A percentile compares a stretch with the other conserved stretches of the same genome.
phyloP scores from a whole-genome alignment of 2,329 filamentous ascomycete genomes.

The Colletotrichum plurivorum region DNA sequence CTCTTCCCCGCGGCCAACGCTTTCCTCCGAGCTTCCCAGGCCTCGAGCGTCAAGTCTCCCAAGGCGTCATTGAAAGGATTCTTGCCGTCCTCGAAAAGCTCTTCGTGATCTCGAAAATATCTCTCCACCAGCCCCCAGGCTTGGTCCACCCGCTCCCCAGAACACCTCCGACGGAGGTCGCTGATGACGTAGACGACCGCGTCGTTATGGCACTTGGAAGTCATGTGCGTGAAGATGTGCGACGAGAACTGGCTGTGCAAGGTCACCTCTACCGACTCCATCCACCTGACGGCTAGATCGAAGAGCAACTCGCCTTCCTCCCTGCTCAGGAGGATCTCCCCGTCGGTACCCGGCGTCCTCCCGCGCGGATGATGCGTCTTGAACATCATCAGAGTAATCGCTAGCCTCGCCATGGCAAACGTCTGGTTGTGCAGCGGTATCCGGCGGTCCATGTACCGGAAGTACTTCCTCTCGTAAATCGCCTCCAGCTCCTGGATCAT shows the following conservation, averaged over 20 bases:
- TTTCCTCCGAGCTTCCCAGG: slow-evolving; percentile 16
- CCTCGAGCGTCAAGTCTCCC: slow-evolving; percentile 7
- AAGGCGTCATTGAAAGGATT: neutral
- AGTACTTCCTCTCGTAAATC: slow-evolving; percentile 44
- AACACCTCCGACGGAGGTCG: slow-evolving; percentile 45
- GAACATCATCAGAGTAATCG: slow-evolving; percentile 48
- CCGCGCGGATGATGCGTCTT: slow-evolving; percentile 47
- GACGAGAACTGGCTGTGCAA: slow-evolving; percentile 47
- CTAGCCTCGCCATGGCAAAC: slow-evolving; percentile 43
- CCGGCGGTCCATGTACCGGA: slow-evolving; percentile 42
- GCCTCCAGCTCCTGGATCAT: slow-evolving; percentile 47
- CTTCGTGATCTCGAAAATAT: slow-evolving; percentile 45
- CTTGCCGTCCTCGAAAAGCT: slow-evolving; percentile 25
- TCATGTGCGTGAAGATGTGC: slow-evolving; percentile 48
- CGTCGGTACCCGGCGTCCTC: neutral
- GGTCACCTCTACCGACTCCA: slow-evolving; percentile 44
- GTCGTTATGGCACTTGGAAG: slow-evolving; percentile 47
- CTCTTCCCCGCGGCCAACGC: neutral
- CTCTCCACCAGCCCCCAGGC: slow-evolving; percentile 48
- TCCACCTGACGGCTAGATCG: slow-evolving; percentile 41
- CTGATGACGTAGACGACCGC: slow-evolving; percentile 50
- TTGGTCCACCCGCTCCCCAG: slow-evolving; percentile 37
- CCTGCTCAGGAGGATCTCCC: slow-evolving; percentile 37
- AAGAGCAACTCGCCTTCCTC: slow-evolving; percentile 46
- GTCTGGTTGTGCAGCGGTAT: slow-evolving; percentile 49